Evolutionary conservation across 805 yeast species (phyloP).

Genomic region (Babjeviella inositovora): DNA sequence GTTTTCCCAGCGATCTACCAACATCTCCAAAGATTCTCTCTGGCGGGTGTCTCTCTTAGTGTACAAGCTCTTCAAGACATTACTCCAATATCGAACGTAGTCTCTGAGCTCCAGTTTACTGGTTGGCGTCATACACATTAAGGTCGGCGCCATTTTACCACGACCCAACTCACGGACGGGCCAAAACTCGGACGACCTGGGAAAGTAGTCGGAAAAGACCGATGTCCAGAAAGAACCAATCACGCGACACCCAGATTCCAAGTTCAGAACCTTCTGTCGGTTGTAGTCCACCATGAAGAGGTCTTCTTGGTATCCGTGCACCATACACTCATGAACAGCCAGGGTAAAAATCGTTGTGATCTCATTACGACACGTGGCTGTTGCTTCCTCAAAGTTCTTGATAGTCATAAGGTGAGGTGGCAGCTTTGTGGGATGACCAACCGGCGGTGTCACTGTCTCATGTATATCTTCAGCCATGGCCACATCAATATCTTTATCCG

Average conservation of each 20-base stretch:
- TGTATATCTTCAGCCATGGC: conserved; percentile 1
- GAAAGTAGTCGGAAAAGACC: not conserved
- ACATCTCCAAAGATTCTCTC: conserved; percentile 1
- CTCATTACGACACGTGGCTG: not conserved
- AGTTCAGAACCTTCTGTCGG: no score
- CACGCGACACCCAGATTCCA: no score
- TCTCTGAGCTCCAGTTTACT: conserved; percentile 2
- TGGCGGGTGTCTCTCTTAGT: not conserved
- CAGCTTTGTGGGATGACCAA: not conserved
- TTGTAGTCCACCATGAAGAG: no score
- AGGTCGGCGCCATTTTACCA: not conserved
- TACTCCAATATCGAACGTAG: conserved; percentile 4
- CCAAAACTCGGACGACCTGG: not conserved
- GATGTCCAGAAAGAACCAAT: not conserved
- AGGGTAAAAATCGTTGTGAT: no score
- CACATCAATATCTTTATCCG: not conserved
- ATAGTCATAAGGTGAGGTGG: not conserved
- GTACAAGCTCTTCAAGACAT: conserved; percentile 2
- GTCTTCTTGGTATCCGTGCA: no score
- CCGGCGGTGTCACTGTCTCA: conserved; percentile 1
- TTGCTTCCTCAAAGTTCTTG: not conserved
- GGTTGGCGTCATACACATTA: conserved; percentile 1
- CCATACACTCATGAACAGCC: no score
- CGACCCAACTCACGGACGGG: not conserved
- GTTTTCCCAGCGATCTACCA: conserved; percentile 2